Base-by-base conservation (phyloP, 345 rosid genomes). In the Eucalyptus curtisii region DNA sequence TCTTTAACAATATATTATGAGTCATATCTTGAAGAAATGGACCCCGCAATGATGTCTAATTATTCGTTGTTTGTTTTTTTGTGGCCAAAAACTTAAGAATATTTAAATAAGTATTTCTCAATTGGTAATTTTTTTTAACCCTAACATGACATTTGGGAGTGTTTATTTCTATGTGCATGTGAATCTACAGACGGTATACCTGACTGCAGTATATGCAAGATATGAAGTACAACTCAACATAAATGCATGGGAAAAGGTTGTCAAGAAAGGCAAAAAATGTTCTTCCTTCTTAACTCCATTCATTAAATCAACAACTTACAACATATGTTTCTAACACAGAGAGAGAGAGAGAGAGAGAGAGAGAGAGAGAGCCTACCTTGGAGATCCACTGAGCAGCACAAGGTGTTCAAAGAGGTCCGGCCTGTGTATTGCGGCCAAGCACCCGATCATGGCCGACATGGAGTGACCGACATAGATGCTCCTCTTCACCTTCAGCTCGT, bases 401-500 rank as follows among this genome's bases (percentile, higher is more conserved):
- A 92, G 90, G 66, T 89, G 92, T 20, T 30, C 87, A 30, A 92
- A 92, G 66, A 90, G 93, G 6, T 91, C 87, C 2, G 93, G 93
- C 47, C 93, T 87, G 11, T 85, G 17, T 3, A 86, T 57, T 53
- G 94, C 86, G 49, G 94, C 94, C 37, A 89, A 12, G 89, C 90
- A 30, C 15, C 94, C 93, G 86, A 91, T 89, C 93, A 92, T 91
- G 91, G 93, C 93, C 10, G 91, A 88, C 92, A 88, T 87, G 44
- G 94, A 92, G 88, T 92, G 94, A 37, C 92, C 94, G n/a, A 92
- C 12, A 49, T 88, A 90, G 25, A 90, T 88, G 53, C 90, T 88
- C 19, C 85, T 86, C 7, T 86, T 87, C 22, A 89, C 48, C 20
- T 89, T 81, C 16, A 92, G 71, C 57, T 79, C 88, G 24, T 91